Base-by-base conservation (phyloP, 108 stramenopile genomes). In the Fragilaria crotonensis region DNA sequence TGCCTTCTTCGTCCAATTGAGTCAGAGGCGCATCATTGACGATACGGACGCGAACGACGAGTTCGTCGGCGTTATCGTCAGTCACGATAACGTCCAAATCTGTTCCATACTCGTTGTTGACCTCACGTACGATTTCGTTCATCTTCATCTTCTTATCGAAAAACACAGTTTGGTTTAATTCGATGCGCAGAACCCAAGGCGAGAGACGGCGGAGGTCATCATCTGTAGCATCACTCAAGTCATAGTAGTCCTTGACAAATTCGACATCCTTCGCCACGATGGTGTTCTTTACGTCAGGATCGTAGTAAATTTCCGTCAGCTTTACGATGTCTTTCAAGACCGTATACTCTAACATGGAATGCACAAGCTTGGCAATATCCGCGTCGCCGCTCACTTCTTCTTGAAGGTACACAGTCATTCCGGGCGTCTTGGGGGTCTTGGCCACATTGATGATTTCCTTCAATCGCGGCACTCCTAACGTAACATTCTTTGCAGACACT, bases 391-490 rank as follows among this genome's bases (percentile, higher is more conserved):
- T 85, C 21, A 87, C 85, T 46, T 88, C 87, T 41, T 75, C 75
- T 30, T 84, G 72, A 25, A 95, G 63, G 68, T 90, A 96, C 32
- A 98, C 86, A 29, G 95, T 95, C 45, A 96, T 56, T 25, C 93
- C 87, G 18, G 98, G 98, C 9, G 98, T 97, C 78, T 95, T 94
- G 26, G 94, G 84, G 30, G 89, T 95, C 70, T 97, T 97, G 45
- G 96, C 96, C 23, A 97, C 95, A 64, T 97, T 97, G 44, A 99
- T 93, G 55, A 98, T 94, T 79, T 99, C 98, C 68, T 97, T 96
- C 59, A 99, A 70, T 17, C 98, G 87, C 23, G 98, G 98, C 27
- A 99, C 98, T 52, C 98, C 98, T 21, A 99, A 77, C 5, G 98
- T 99, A 2, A 99, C 98, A 77, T 99, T 97, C 87, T 99, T 99